Evolutionary conservation across 2,329 filamentous ascomycete genomes (phyloP), one percentile per base, ranked within the genome.

Genomic region (Tetracladium maxilliforme): DNA sequence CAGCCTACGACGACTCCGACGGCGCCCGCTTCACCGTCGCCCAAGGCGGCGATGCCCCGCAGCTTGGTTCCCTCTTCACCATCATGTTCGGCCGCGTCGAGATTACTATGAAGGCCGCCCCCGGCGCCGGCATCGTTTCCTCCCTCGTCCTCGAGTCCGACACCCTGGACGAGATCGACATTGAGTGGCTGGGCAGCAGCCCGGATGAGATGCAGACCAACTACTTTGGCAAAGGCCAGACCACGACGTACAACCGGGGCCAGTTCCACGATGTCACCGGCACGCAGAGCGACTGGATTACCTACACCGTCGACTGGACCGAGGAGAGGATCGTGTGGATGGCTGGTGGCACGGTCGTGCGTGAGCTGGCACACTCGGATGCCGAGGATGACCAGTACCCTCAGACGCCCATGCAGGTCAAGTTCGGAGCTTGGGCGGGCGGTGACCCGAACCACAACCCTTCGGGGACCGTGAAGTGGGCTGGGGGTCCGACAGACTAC

Each of bases 31-130:
- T 98, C 48, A 84, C 81, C 14, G 75, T 98, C 26, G 53, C 70
- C 26, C 58, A 73, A 43, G 63, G 73, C 25, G 86, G 87, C 29
- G 82, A 98, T 45, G 70, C 83, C 4, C 90, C 90, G 1, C 78
- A 87, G 48, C 69, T 98, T 32, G 66, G 67, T 35, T 92, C 84
- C 32, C 70, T 90, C 42, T 95, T 92, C 69, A 95, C 94, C 62
- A 93, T 98, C 57, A 95, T 98, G 90, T 98, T 94, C 48, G 90
- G 90, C 37, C 79, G 76, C 34, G 80, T 94, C 44, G 79, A 92
- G 36, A 70, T 86, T 37, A 75, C 70, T 16, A 65, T 94, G 58
- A 86, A 87, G 53, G 73, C 82, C 14, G 84, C 90, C 7, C 76
- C 84, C 1, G 90, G 90, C 6, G 73, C 70, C 7, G 90, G 90